A percentile compares a stretch with the other conserved stretches of the same genome.
Evolutionary conservation across 1,139 yeast genomes (phyloP).

Genomic region (Suhomyces terraborum): DNA sequence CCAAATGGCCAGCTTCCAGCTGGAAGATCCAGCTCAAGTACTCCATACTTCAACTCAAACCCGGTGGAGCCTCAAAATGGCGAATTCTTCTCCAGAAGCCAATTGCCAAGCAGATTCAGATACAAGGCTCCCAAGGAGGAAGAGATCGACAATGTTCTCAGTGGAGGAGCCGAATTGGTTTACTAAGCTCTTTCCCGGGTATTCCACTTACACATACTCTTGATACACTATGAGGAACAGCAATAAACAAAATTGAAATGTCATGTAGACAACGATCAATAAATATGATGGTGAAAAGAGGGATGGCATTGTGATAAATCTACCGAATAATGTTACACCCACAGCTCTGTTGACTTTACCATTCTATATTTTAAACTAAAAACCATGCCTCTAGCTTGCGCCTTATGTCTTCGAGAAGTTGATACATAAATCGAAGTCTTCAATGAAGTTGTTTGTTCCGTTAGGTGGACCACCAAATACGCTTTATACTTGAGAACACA

Average conservation of each 20-base stretch:
- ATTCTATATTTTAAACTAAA: too few relatives aligned
- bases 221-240: neutral
- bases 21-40: conserved; percentile 18
- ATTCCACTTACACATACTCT: neutral
- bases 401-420: too few relatives aligned
- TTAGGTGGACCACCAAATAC: too few relatives aligned
- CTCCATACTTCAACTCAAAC: conserved; percentile 30
- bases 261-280: neutral
- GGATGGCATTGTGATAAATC: too few relatives aligned
- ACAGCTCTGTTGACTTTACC: too few relatives aligned
- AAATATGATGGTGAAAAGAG: too few relatives aligned
- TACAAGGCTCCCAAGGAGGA: conserved; percentile 58
- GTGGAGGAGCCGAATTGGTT: conserved; percentile 72
- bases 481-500: too few relatives aligned
- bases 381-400: too few relatives aligned
- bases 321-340: too few relatives aligned
- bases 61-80: conserved; percentile 48
- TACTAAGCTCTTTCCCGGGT: conserved; percentile 22
- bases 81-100: conserved; percentile 58
- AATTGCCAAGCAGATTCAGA: conserved; percentile 71
- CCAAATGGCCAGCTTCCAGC: conserved; percentile 53
- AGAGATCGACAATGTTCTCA: conserved; percentile 73
- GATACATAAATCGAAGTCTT: too few relatives aligned
- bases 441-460: too few relatives aligned
- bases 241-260: neutral